Evolutionary conservation across 176 grass and related monocot genomes (phyloP).

Genomic region (Poa annua): DNA sequence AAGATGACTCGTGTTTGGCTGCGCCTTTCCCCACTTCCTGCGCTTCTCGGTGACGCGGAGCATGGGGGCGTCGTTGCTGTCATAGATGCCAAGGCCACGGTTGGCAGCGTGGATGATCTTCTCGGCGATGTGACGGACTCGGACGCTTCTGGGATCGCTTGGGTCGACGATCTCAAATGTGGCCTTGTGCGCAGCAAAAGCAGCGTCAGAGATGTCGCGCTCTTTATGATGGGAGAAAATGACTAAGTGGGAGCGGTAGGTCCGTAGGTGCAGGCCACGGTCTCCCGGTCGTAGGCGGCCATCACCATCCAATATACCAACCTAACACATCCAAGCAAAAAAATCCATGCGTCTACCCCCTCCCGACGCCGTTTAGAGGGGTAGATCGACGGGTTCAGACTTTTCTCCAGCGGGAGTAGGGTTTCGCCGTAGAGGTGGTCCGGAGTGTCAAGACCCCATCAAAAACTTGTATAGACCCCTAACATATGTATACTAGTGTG

Average conservation of each 20-base stretch:
- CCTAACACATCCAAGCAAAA: too few species aligned
- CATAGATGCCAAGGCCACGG: background rate
- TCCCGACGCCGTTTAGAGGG: too few species aligned
- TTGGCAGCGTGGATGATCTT: background rate
- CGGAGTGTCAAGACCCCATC: too few species aligned
- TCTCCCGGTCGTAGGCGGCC: background rate
- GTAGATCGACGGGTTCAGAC: too few species aligned
- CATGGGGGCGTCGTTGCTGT: background rate
- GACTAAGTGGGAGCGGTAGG: conserved; percentile 1
- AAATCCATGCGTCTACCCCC: too few species aligned
- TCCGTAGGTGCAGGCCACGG: conserved; percentile 1
- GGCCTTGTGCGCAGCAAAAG: background rate
- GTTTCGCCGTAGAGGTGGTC: too few species aligned
- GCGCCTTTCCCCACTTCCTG: background rate
- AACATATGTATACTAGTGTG: too few species aligned
- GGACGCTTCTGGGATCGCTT: background rate
- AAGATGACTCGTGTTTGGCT: background rate
- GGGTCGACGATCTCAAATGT: background rate
- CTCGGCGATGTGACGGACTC: background rate
- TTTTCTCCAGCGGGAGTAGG: too few species aligned
- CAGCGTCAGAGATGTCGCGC: background rate
- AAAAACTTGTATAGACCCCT: too few species aligned
- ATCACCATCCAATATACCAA: too few species aligned
- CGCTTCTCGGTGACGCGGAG: background rate
- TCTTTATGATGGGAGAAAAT: background rate